A percentile compares a stretch with the other conserved stretches of the same genome.
These are phyloP conservation scores for Cystobasidiaceae sp. DNA, from an alignment of 1,284 basidiomycete species.

Conservation along the genomic window DNA sequence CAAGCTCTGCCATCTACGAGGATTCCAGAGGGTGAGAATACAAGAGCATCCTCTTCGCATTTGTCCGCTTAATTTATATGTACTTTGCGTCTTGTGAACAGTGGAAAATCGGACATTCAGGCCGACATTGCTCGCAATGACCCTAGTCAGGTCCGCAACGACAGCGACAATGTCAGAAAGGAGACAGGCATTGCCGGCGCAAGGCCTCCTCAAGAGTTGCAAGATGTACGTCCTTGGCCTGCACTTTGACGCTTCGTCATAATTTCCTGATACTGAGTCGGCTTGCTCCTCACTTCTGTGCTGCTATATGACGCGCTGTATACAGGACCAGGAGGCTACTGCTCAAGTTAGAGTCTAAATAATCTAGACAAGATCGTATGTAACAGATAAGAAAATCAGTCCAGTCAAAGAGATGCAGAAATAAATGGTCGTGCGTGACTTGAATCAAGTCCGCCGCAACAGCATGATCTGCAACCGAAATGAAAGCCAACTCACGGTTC, in stretches of 20 bases:
- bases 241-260: neutral
- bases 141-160: constrained; percentile 1
- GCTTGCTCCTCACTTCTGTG: neutral
- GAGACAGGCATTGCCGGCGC: constrained; percentile 24
- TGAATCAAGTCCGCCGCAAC: too few relatives aligned
- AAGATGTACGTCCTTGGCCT: neutral
- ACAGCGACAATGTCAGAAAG: constrained; percentile 18
- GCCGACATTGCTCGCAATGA: constrained; percentile 27
- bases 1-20: constrained; percentile 21
- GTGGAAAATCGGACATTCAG: constrained; percentile 18
- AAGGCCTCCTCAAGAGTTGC: constrained; percentile 19
- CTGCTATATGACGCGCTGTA: neutral
- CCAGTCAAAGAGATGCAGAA: too few relatives aligned
- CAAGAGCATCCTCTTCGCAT: too few relatives aligned
- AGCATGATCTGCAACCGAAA: too few relatives aligned
- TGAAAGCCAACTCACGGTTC: too few relatives aligned
- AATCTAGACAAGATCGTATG: too few relatives aligned
- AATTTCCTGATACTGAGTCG: neutral
- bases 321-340: neutral
- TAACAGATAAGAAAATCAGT: too few relatives aligned
- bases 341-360: too few relatives aligned
- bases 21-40: constrained; percentile 25
- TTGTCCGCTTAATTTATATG: neutral
- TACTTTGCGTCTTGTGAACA: neutral
- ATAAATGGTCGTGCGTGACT: too few relatives aligned